Conservation (phyloP, 2,329 filamentous ascomycete genomes). For the Fusarium sp. region DNA sequence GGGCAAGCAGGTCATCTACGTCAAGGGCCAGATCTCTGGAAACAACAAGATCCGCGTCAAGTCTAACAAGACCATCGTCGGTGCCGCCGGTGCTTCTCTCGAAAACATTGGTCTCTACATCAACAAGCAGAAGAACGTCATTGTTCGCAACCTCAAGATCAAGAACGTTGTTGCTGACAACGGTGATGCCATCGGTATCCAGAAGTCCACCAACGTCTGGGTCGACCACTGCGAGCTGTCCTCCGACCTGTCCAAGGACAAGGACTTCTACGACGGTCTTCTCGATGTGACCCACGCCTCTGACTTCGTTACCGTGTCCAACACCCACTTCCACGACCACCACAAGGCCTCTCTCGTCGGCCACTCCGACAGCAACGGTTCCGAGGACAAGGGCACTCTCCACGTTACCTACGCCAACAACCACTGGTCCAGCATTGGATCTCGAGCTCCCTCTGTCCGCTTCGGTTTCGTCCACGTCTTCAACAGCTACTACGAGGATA, state of each 20-base stretch:
- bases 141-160: slow-evolving; percentile 70
- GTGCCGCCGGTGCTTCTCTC: slow-evolving; percentile 49
- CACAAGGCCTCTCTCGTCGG: slow-evolving; percentile 69
- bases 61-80: slow-evolving; percentile 58
- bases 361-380: slow-evolving; percentile 66
- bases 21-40: slow-evolving; percentile 54
- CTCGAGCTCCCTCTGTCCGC: slow-evolving; percentile 68
- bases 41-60: slow-evolving; percentile 51
- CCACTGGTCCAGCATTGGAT: slow-evolving; percentile 71
- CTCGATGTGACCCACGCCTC: slow-evolving; percentile 70
- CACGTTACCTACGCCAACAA: slow-evolving; percentile 74
- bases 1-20: slow-evolving; percentile 52
- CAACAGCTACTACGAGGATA: slow-evolving; percentile 61
- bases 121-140: slow-evolving; percentile 64
- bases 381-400: slow-evolving; percentile 68
- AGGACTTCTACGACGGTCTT: slow-evolving; percentile 76
- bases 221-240: slow-evolving; percentile 74
- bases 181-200: slow-evolving; percentile 69
- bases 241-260: slow-evolving; percentile 66
- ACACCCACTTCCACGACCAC: slow-evolving; percentile 48
- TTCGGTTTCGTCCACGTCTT: slow-evolving; percentile 72
- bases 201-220: slow-evolving; percentile 68
- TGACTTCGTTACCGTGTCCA: slow-evolving; percentile 65
- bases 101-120: slow-evolving; percentile 62
- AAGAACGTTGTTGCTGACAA: slow-evolving; percentile 62